Conservation (phyloP, 768 basidiomycete genomes). For the Mycena epipterygia region DNA sequence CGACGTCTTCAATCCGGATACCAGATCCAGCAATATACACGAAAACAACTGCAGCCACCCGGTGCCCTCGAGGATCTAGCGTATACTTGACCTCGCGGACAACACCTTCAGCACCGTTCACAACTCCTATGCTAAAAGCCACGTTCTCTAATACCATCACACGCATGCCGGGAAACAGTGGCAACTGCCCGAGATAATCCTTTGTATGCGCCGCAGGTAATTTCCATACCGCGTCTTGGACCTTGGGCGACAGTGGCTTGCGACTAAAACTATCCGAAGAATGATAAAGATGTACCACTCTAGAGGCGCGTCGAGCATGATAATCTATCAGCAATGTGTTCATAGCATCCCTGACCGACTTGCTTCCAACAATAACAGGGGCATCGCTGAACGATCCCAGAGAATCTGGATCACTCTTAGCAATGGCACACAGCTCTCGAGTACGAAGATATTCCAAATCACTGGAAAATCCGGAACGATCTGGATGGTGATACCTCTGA, state of each 20-base stretch:
- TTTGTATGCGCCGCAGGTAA: slow-evolving; percentile 3
- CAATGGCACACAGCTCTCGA: neutral
- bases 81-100: slow-evolving; percentile 23
- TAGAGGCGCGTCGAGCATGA: neutral
- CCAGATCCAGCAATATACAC: neutral
- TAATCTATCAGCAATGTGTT: slow-evolving; percentile 16
- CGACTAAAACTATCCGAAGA: neutral
- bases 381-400: slow-evolving; percentile 28
- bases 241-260: neutral
- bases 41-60: neutral
- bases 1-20: neutral
- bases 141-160: slow-evolving; percentile 40
- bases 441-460: neutral
- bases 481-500: neutral
- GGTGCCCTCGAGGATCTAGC: neutral
- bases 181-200: slow-evolving; percentile 33
- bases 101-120: slow-evolving; percentile 36
- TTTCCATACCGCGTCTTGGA: neutral
- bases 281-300: neutral
- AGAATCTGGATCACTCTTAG: neutral
- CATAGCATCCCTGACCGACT: slow-evolving; percentile 26
- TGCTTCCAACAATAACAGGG: slow-evolving; percentile 36
- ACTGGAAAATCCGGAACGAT: neutral
- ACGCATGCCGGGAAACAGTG: slow-evolving; percentile 33
- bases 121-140: slow-evolving; percentile 28